phyloP scores from a whole-genome alignment of 1,284 basidiomycete genomes.

The Malassezia pachydermatis region DNA sequence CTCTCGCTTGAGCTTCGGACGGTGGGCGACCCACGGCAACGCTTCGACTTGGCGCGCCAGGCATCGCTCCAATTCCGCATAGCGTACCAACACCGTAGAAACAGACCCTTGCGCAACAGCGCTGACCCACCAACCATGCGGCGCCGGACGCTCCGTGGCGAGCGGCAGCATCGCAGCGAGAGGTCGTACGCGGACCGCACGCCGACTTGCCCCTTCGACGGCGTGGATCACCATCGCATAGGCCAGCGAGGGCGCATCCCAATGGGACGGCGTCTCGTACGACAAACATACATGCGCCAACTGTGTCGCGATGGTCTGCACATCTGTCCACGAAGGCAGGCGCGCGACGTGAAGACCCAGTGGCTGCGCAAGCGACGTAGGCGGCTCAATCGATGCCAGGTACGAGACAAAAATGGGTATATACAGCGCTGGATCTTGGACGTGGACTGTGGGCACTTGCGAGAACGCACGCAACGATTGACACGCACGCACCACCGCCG shows the following conservation, averaged over 20 bases:
- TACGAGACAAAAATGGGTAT: background rate
- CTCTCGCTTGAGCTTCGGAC: constrained; percentile 3
- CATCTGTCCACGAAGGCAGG: background rate
- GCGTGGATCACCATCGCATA: constrained; percentile 18
- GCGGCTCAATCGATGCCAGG: background rate
- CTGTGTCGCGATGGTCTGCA: background rate
- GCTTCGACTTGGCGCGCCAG: background rate
- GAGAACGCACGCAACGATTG: background rate
- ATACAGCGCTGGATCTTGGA: constrained; percentile 10
- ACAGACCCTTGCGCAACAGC: background rate
- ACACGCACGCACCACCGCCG: background rate
- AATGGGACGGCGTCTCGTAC: background rate
- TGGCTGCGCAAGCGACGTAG: background rate
- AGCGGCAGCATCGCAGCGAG: background rate
- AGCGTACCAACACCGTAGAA: constrained; percentile 14
- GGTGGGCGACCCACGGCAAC: constrained; percentile 12
- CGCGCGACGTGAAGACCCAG: background rate
- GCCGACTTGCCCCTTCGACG: constrained; percentile 5
- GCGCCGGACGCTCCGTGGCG: background rate
- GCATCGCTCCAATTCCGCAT: constrained; percentile 14
- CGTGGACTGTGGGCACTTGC: background rate
- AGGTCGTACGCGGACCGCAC: background rate
- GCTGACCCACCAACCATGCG: background rate
- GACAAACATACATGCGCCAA: background rate
- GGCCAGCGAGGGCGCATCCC: constrained; percentile 12